Percentiles rank a stretch among this genome's conserved stretches.
phyloP scores from a whole-genome alignment of 306 rosid genomes.

The Trichosanthes cucumerina region DNA sequence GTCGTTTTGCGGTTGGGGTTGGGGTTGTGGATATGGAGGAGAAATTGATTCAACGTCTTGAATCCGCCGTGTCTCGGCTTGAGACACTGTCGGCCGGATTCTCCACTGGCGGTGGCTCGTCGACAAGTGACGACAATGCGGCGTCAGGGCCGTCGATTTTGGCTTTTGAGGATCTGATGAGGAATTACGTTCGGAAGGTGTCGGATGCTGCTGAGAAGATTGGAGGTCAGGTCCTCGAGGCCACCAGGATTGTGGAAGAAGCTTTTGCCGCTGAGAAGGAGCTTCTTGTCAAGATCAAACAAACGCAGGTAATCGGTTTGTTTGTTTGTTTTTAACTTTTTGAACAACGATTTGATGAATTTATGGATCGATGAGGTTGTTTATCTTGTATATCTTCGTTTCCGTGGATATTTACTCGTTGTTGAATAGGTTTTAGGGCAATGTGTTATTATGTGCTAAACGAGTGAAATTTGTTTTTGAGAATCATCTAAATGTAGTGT shows the following conservation, averaged over 20 bases:
- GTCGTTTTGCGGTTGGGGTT: not conserved
- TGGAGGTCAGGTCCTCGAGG: slow-evolving; percentile 66
- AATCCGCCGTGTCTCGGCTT: slow-evolving; percentile 71
- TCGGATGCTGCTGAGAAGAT: slow-evolving; percentile 57
- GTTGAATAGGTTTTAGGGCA: not conserved
- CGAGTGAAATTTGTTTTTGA: not conserved
- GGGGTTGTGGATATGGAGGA: slow-evolving; percentile 42
- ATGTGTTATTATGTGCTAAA: not conserved
- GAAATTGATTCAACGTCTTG: slow-evolving; percentile 62
- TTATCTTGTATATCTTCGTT: not conserved
- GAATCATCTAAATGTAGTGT: not conserved
- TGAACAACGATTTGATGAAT: not conserved
- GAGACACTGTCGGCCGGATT: slow-evolving; percentile 44
- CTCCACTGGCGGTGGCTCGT: not conserved
- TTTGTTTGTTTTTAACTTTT: not conserved
- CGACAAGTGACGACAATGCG: slow-evolving; percentile 15
- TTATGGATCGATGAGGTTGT: not conserved
- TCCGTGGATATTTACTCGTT: not conserved
- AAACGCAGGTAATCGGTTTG: slow-evolving; percentile 41
- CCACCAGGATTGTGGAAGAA: slow-evolving; percentile 37
- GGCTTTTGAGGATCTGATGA: slow-evolving; percentile 57
- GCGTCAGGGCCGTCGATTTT: slow-evolving; percentile 47
- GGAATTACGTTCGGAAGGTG: slow-evolving; percentile 36
- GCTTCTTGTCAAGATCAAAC: slow-evolving; percentile 54
- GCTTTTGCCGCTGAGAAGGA: slow-evolving; percentile 64